Evolutionary conservation across 768 basidiomycete genomes (phyloP).

Genomic region (Suillus fuscotomentosus): DNA sequence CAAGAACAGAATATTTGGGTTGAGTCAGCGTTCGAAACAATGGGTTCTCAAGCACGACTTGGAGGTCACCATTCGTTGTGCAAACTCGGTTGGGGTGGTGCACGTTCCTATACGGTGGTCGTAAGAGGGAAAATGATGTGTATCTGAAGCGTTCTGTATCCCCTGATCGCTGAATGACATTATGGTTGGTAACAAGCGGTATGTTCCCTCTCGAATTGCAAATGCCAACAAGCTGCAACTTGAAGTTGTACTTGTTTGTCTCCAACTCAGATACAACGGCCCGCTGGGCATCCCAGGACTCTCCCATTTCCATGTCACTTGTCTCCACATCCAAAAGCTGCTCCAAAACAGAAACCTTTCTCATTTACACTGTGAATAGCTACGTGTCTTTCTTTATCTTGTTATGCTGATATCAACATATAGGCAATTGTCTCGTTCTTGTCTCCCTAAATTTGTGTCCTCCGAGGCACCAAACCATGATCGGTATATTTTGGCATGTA

Average conservation of each 20-base stretch:
- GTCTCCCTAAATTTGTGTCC: too few species aligned
- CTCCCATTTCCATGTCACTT: too few species aligned
- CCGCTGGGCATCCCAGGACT: too few species aligned
- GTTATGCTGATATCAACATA: too few species aligned
- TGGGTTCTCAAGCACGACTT: neutral
- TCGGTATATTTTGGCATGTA: too few species aligned
- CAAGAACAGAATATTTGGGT: neutral
- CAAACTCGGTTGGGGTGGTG: neutral
- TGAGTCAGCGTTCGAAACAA: neutral
- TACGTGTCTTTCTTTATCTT: too few species aligned
- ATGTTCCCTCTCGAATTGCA: neutral
- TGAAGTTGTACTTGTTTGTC: neutral
- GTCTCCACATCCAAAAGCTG: too few species aligned
- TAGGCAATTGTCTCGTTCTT: too few species aligned
- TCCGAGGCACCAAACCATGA: too few species aligned
- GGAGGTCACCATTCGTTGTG: constrained; percentile 5
- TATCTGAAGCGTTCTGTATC: neutral
- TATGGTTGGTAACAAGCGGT: neutral
- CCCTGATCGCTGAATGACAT: neutral
- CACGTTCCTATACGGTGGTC: neutral
- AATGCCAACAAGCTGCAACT: neutral
- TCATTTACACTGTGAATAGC: too few species aligned
- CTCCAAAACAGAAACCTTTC: too few species aligned
- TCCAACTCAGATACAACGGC: too few species aligned
- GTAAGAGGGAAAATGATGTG: neutral